Percentiles rank a stretch among this genome's conserved stretches.
Conservation (phyloP, 176 grass and related monocot genomes). For the Aegilops sharonensis region DNA sequence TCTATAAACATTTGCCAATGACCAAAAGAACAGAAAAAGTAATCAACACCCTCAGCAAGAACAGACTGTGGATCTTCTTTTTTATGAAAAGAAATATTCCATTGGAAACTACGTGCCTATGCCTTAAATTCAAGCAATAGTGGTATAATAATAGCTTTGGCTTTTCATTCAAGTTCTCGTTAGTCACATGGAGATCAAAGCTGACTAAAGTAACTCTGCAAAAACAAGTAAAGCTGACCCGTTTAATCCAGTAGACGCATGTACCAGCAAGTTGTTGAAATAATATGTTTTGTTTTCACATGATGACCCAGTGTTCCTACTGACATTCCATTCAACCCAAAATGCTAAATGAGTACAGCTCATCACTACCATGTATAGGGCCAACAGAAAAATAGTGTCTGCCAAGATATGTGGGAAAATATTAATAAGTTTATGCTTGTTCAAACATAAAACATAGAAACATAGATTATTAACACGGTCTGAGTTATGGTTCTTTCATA, state of each 20-base stretch:
- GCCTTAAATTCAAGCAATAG: not conserved
- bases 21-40: conserved; percentile 15
- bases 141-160: not conserved
- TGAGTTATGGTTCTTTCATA: not conserved
- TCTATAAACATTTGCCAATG: not conserved
- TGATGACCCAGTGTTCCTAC: not conserved
- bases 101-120: not conserved
- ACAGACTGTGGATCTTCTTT: not conserved
- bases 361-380: not conserved
- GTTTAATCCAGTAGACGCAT: not conserved
- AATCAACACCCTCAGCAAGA: conserved; percentile 4
- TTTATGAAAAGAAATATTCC: conserved; percentile 14
- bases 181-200: not conserved
- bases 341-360: conserved; percentile 5
- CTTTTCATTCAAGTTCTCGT: conserved; percentile 1
- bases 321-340: conserved; percentile 20
- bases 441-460: not conserved
- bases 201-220: not conserved
- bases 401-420: not conserved
- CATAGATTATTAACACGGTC: conserved; percentile 6
- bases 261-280: not conserved
- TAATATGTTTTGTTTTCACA: not conserved
- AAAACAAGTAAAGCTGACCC: conserved; percentile 1
- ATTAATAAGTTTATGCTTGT: conserved; percentile 1
- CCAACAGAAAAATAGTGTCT: conserved; percentile 6